Percentiles rank a stretch among this genome's conserved stretches.
These are phyloP conservation scores for Eucalyptus rudis DNA, from an alignment of 345 rosid genomes.

Conservation along the genomic window DNA sequence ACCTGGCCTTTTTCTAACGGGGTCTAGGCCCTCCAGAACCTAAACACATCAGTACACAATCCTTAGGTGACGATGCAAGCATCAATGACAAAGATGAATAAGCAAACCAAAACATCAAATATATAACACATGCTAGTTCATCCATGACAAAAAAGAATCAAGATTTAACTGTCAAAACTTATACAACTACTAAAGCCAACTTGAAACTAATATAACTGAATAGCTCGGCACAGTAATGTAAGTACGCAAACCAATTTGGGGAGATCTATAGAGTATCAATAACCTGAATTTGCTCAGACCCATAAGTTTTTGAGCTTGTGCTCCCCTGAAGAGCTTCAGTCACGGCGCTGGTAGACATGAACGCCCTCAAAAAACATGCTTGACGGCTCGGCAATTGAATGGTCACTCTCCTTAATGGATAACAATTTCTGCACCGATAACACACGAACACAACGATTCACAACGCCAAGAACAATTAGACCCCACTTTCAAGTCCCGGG, in stretches of 20 bases:
- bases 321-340: slow-evolving; percentile 51
- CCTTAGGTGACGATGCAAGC: background rate
- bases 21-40: slow-evolving; percentile 97
- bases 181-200: background rate
- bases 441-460: background rate
- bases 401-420: slow-evolving; percentile 16
- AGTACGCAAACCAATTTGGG: background rate
- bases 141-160: background rate
- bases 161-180: background rate
- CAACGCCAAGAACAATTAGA: background rate
- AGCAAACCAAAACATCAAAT: background rate
- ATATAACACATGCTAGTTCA: background rate
- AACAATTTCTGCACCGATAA: slow-evolving; percentile 22
- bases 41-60: background rate
- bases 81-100: background rate
- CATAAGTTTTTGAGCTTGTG: slow-evolving; percentile 43
- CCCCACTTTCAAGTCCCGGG: background rate
- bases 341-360: slow-evolving; percentile 47
- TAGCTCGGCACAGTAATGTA: background rate
- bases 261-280: background rate
- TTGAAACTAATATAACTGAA: background rate
- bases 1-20: slow-evolving; percentile 97
- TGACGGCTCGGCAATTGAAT: slow-evolving; percentile 13
- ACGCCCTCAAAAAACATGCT: slow-evolving; percentile 34
- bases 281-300: slow-evolving; percentile 93